A percentile compares a stretch with the other conserved stretches of the same genome.
These are phyloP conservation scores for Boletellus ananas DNA, from an alignment of 768 basidiomycete species.

Conservation along the genomic window DNA sequence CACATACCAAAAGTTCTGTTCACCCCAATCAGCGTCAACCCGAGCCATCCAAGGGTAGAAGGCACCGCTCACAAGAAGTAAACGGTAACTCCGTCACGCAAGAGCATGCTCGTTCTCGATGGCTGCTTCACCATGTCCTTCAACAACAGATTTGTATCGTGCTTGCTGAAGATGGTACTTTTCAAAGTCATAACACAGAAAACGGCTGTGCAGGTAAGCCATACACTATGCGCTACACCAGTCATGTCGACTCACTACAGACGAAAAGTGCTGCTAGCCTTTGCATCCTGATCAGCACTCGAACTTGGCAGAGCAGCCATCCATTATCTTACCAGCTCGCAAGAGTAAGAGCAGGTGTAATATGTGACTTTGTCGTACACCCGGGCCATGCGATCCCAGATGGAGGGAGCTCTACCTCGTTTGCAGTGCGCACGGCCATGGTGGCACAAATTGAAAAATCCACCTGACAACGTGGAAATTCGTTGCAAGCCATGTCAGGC, in stretches of 20 bases:
- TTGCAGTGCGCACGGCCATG: constrained; percentile 14
- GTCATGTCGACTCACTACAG: constrained; percentile 12
- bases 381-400: constrained; percentile 13
- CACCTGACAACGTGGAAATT: constrained; percentile 6
- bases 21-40: neutral
- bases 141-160: neutral
- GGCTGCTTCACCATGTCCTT: neutral
- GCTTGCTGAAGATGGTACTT: neutral
- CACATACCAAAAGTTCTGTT: constrained; percentile 17
- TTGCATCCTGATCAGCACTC: neutral
- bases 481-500: neutral
- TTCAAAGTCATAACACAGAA: constrained; percentile 19
- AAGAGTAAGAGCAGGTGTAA: constrained; percentile 18
- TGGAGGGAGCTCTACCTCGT: constrained; percentile 16
- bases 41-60: neutral
- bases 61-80: constrained; percentile 16
- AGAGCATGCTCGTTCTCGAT: constrained; percentile 3
- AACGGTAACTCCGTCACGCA: constrained; percentile 12
- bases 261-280: constrained; percentile 19
- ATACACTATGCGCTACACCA: too few species aligned
- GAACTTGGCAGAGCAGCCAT: neutral
- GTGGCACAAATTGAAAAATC: constrained; percentile 12
- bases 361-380: constrained; percentile 6
- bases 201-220: constrained; percentile 5
- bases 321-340: constrained; percentile 16